These are phyloP conservation scores for Yamadazyma laniorum DNA, from an alignment of 805 yeast genomes.

Conservation along the genomic window DNA sequence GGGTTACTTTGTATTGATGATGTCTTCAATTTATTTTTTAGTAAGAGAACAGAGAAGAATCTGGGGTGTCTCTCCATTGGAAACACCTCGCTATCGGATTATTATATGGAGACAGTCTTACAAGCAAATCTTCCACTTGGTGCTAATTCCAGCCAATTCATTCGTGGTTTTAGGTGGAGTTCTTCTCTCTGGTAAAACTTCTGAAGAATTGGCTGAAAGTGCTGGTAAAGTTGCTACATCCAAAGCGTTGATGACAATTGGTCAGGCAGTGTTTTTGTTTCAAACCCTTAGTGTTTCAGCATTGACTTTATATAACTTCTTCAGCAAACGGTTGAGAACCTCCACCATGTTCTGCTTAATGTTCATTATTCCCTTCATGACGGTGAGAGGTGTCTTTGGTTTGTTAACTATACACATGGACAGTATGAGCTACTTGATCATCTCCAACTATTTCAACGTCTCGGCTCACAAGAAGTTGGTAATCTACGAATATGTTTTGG, in stretches of 20 bases:
- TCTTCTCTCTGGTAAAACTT: slow-evolving; percentile 23
- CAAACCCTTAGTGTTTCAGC: slow-evolving; percentile 20
- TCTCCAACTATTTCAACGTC: slow-evolving; percentile 25
- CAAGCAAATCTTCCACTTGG: slow-evolving; percentile 20
- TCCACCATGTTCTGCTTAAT: slow-evolving; percentile 9
- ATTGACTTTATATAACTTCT: slow-evolving; percentile 19
- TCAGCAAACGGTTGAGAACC: slow-evolving; percentile 19
- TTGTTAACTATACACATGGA: slow-evolving; percentile 29
- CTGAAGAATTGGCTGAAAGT: slow-evolving; percentile 14
- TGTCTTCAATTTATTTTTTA: slow-evolving; percentile 25
- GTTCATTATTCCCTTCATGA: slow-evolving; percentile 29
- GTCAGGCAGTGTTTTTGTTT: slow-evolving; percentile 31
- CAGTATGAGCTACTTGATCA: slow-evolving; percentile 32
- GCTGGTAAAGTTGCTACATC: slow-evolving; percentile 9
- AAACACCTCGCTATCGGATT: neutral
- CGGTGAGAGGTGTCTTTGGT: slow-evolving; percentile 37
- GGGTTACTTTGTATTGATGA: slow-evolving; percentile 36
- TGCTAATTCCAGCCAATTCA: slow-evolving; percentile 33
- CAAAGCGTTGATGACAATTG: slow-evolving; percentile 30
- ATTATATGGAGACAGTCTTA: neutral
- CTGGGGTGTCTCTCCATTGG: slow-evolving; percentile 29
- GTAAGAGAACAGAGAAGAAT: slow-evolving; percentile 24
- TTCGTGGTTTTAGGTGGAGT: slow-evolving; percentile 33
- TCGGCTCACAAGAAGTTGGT: slow-evolving; percentile 13
- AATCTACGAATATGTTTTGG: slow-evolving; percentile 33